phyloP scores from a whole-genome alignment of 352 stramenopile genomes.

The Pythium utonaiense region DNA sequence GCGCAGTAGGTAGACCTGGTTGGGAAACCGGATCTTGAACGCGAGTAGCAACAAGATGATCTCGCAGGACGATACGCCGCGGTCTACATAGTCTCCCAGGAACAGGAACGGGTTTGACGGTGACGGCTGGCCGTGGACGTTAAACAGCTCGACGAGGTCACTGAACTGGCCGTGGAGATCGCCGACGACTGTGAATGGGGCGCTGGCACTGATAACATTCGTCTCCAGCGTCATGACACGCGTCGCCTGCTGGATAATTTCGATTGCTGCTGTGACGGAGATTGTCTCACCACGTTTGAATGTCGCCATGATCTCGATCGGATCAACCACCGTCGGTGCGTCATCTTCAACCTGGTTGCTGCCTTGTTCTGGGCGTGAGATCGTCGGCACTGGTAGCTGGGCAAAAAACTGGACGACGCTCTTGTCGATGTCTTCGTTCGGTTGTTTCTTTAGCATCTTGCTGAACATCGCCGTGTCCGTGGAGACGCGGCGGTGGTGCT shows the following conservation, averaged over 20 bases:
- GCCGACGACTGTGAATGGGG: slow-evolving; percentile 29
- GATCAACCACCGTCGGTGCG: slow-evolving; percentile 32
- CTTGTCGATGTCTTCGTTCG: slow-evolving; percentile 48
- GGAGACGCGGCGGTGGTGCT: slow-evolving; percentile 65
- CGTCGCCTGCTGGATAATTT: slow-evolving; percentile 54
- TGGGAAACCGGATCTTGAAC: slow-evolving; percentile 96
- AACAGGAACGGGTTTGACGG: slow-evolving; percentile 93
- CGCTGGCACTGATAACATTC: slow-evolving; percentile 15
- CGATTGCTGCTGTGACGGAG: slow-evolving; percentile 42
- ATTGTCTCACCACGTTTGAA: slow-evolving; percentile 46
- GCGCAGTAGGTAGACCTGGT: slow-evolving; percentile 95
- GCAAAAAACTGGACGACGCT: slow-evolving; percentile 59
- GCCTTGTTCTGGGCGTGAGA: slow-evolving; percentile 25
- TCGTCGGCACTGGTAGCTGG: slow-evolving; percentile 41
- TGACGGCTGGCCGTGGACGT: slow-evolving; percentile 24
- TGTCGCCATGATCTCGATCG: slow-evolving; percentile 28
- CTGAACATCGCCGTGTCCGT: slow-evolving; percentile 73
- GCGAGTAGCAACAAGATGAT: slow-evolving; percentile 92
- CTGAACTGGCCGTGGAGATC: slow-evolving; percentile 97
- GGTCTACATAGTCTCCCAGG: slow-evolving; percentile 78
- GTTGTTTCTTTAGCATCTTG: slow-evolving; percentile 51
- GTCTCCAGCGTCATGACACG: slow-evolving; percentile 42
- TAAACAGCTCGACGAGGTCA: slow-evolving; percentile 81
- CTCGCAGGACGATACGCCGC: slow-evolving; percentile 92
- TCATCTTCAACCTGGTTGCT: slow-evolving; percentile 36